These are phyloP conservation scores for Aureobasidium sp. DNA, from an alignment of 2,329 filamentous ascomycete species.

Conservation along the genomic window DNA sequence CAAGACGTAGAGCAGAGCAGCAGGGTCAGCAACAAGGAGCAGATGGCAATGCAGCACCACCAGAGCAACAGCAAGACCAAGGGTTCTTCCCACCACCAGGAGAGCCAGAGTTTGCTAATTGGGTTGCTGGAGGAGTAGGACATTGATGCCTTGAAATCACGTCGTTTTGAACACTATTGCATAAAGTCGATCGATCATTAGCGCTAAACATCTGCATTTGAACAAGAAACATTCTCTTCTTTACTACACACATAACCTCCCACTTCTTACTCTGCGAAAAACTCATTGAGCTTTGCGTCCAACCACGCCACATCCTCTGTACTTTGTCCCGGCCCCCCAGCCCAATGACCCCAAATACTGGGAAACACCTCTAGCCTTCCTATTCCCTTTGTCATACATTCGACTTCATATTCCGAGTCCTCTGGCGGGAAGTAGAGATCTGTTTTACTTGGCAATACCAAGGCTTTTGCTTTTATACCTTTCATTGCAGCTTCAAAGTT, in stretches of 20 bases:
- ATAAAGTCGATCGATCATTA: neutral
- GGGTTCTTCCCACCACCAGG: slow-evolving; percentile 60
- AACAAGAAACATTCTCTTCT: too few relatives aligned
- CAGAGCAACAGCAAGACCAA: slow-evolving; percentile 38
- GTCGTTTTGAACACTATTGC: neutral
- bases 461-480: slow-evolving; percentile 62
- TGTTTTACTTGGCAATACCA: slow-evolving; percentile 65
- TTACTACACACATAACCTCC: too few relatives aligned
- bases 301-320: slow-evolving; percentile 66
- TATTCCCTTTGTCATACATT: slow-evolving; percentile 52
- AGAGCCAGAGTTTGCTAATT: slow-evolving; percentile 62
- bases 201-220: neutral
- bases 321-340: slow-evolving; percentile 58
- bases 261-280: slow-evolving; percentile 35
- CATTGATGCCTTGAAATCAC: slow-evolving; percentile 34
- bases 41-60: slow-evolving; percentile 28
- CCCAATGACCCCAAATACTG: slow-evolving; percentile 58
- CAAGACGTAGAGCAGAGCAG: slow-evolving; percentile 31
- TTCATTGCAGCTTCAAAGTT: slow-evolving; percentile 52
- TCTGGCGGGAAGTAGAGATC: slow-evolving; percentile 80
- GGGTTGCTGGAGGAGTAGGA: slow-evolving; percentile 61
- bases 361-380: slow-evolving; percentile 50
- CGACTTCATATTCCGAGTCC: slow-evolving; percentile 68
- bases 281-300: slow-evolving; percentile 52
- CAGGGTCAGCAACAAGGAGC: slow-evolving; percentile 28